Base-by-base conservation (phyloP, 768 basidiomycete genomes). In the Suillus lakei region DNA sequence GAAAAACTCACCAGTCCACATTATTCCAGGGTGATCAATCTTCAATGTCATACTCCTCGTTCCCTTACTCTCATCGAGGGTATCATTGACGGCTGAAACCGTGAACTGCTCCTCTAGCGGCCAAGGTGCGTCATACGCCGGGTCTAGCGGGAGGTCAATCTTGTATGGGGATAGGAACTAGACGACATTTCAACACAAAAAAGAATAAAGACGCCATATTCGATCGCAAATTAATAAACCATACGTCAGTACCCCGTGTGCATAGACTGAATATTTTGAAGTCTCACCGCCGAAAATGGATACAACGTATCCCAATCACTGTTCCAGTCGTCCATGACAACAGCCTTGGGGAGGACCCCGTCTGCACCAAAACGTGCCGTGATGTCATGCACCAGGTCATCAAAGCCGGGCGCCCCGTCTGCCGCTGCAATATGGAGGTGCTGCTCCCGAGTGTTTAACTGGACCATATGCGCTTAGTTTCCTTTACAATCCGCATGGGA, bases 221-320 rank as follows among this genome's bases (percentile, higher is more conserved):
- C n/a, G n/a, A 6, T 2, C 23, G 32, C 32, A 36, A 64, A 34
- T 32, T 1, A 16, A 23, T 4, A 23, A 55, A n/a, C 32, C 68
- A 61, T 30, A 66, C 46, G 39, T 59, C 58, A 59, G 58, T 26
- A 41, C 28, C 16, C 8, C 28, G 16, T 21, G 16, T 8, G 32
- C 18, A 9, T 5, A 16, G 28, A 18, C 51, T 5, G 4, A 53
- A 44, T 12, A 8, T 39, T 26, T 13, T n/a, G 0, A 15, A 39
- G 9, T 54, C 87, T 41, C 69, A 92, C 93, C 50, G 88, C 80
- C 3, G 91, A 91, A 76, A 93, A 92, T 16, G 92, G 92, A 74
- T 91, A 94, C 44, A 96, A 72, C 2, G 88, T 80, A 75, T 97
- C 94, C 95, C 96, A 99, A 70, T 98, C 94, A 18, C 86, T 78